phyloP scores from a whole-genome alignment of 2,329 filamentous ascomycete genomes.

The Phialophora macrospora region DNA sequence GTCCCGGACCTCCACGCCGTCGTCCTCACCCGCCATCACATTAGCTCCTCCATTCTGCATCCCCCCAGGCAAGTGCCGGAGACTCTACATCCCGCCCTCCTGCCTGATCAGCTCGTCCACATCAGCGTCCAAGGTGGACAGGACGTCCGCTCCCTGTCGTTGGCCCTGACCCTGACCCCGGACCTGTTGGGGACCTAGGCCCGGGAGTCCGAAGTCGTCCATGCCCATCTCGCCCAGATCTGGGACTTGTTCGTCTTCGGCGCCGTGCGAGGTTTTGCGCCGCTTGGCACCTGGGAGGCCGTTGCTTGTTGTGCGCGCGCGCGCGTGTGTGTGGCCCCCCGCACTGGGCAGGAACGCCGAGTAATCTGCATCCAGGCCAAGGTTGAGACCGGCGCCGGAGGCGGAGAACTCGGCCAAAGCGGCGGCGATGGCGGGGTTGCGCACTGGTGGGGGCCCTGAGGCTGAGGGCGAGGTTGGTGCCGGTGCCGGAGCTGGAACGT shows the following conservation, averaged over 20 bases:
- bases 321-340: neutral
- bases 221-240: conserved; percentile 40
- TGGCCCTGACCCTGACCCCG: neutral
- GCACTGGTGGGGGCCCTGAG: conserved; percentile 10
- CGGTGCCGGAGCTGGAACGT: neutral
- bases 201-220: conserved; percentile 12
- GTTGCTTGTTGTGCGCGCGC: conserved; percentile 24
- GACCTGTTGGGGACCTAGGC: conserved; percentile 22
- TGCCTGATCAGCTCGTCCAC: conserved; percentile 63
- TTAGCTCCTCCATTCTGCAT: neutral
- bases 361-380: conserved; percentile 20
- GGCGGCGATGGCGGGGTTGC: conserved; percentile 35
- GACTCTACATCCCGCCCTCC: conserved; percentile 41
- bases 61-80: neutral
- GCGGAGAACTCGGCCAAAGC: conserved; percentile 34
- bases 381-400: neutral
- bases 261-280: conserved; percentile 53
- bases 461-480: conserved; percentile 4
- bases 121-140: conserved; percentile 65
- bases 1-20: neutral
- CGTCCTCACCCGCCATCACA: neutral
- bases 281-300: conserved; percentile 49
- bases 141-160: conserved; percentile 39
- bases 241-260: conserved; percentile 51
- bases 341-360: conserved; percentile 15